phyloP scores from a whole-genome alignment of 1,284 basidiomycete species.

The Trametes polyzona region DNA sequence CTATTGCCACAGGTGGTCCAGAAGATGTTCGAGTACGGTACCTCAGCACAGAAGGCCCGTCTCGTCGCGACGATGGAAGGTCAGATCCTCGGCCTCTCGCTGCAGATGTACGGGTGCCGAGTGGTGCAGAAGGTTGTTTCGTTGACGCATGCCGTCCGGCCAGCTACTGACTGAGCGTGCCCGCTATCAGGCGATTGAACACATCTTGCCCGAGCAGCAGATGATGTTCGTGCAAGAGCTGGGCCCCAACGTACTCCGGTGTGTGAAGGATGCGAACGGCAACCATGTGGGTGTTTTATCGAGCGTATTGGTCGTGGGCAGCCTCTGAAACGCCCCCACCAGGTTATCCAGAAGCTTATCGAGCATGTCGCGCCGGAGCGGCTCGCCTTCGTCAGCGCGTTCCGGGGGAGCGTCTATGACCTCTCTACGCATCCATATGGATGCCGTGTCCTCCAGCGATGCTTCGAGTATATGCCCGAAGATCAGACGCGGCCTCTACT shows the following conservation, averaged over 20 bases:
- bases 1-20: conserved; percentile 77
- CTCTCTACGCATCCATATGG: conserved; percentile 93
- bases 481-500: conserved; percentile 74
- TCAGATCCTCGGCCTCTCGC: conserved; percentile 77
- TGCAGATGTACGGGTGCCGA: conserved; percentile 97
- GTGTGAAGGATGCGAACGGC: conserved; percentile 92
- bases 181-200: conserved; percentile 88
- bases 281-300: conserved; percentile 76
- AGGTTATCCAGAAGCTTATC: conserved; percentile 86
- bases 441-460: conserved; percentile 93
- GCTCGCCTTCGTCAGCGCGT: conserved; percentile 78
- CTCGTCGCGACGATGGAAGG: conserved; percentile 82
- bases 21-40: conserved; percentile 93
- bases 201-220: conserved; percentile 80
- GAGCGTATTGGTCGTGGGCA: background rate
- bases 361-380: conserved; percentile 79
- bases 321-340: conserved; percentile 6
- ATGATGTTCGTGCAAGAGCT: conserved; percentile 78
- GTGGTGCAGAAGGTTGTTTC: conserved; percentile 91
- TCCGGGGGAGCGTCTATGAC: conserved; percentile 83
- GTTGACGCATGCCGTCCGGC: too few species aligned
- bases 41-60: conserved; percentile 71
- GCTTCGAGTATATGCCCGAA: conserved; percentile 84
- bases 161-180: too few species aligned
- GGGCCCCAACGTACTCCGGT: conserved; percentile 81